Evolutionary conservation across 306 rosid species (phyloP).

Genomic region (Medicago truncatula): MtrunA17r5.0-ANR NC_053048.1:34286501-34287000

Average conservation of each 20-base stretch:
- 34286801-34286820: conserved; percentile 73
- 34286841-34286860: conserved; percentile 81
- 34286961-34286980: conserved; percentile 21
- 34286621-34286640: not conserved
- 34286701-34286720: not conserved
- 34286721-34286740: not conserved
- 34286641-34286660: not conserved
- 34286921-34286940: conserved; percentile 86
- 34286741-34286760: not conserved
- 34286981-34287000: not conserved
- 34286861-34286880: conserved; percentile 79
- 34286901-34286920: conserved; percentile 88
- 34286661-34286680: not conserved
- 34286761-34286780: not conserved
- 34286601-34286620: conserved; percentile 19
- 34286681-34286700: not conserved
- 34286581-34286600: conserved; percentile 14
- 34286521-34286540: not conserved
- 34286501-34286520: conserved; percentile 74
- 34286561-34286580: conserved; percentile 17
- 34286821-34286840: conserved; percentile 82
- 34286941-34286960: conserved; percentile 52
- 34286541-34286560: not conserved
- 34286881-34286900: conserved; percentile 90
- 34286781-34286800: conserved; percentile 21